Percentiles rank a stretch among this genome's conserved stretches.
phyloP scores from a whole-genome alignment of 176 grass and related monocot genomes.

The Coix lacrymajobi region DNA sequence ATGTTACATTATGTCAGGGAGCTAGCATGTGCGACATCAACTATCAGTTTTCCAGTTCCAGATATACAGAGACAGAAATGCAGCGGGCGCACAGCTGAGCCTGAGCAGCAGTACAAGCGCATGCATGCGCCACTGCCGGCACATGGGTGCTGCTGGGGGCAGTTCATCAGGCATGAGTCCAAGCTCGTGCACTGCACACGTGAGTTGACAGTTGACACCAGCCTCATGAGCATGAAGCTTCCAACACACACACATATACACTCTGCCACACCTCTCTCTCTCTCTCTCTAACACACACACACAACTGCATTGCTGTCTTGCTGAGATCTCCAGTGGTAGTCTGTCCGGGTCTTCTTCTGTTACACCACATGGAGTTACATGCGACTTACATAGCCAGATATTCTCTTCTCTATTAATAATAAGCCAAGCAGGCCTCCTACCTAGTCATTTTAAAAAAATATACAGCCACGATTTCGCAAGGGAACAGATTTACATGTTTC shows the following conservation, averaged over 20 bases:
- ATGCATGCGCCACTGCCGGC: conserved; percentile 29
- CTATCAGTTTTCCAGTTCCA: neutral
- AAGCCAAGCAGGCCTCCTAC: neutral
- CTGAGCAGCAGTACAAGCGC: conserved; percentile 28
- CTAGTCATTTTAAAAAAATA: neutral
- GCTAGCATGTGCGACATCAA: neutral
- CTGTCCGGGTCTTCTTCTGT: conserved; percentile 18
- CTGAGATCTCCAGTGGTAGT: neutral
- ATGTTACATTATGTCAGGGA: neutral
- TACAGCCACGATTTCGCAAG: neutral
- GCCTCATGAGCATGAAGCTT: conserved; percentile 59
- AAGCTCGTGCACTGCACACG: conserved; percentile 46
- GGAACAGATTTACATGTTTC: conserved; percentile 9
- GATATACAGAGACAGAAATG: conserved; percentile 18
- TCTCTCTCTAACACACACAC: neutral
- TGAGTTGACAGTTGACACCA: conserved; percentile 41
- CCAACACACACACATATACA: conserved; percentile 25
- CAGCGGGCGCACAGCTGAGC: conserved; percentile 5
- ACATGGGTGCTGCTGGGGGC: conserved; percentile 18
- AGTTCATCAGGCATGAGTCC: conserved; percentile 34
- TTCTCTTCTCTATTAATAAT: no score
- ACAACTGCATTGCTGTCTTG: neutral
- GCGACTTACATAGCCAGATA: neutral
- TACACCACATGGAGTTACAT: conserved; percentile 35
- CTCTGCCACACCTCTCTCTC: neutral